Evolutionary conservation across 768 basidiomycete genomes (phyloP).

Genomic region (Rubroboletus pulcherrimus): DNA sequence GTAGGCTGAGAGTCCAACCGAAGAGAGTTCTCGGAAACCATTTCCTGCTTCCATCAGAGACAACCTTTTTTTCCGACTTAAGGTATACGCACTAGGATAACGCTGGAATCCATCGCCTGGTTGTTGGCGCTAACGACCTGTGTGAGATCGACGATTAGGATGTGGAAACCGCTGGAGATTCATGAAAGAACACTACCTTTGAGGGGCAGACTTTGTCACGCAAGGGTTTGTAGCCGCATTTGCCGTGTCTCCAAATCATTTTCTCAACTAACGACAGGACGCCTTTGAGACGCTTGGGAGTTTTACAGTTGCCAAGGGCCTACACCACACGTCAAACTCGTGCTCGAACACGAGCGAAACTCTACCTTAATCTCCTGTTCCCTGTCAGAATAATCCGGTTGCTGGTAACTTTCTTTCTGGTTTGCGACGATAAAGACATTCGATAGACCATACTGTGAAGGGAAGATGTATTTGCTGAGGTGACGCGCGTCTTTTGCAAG

Average conservation of each 20-base stretch:
- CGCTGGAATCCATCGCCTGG: slow-evolving; percentile 50
- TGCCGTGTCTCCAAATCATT: slow-evolving; percentile 62
- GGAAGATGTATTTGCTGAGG: slow-evolving; percentile 81
- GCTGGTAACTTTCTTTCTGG: slow-evolving; percentile 30
- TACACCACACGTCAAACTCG: slow-evolving; percentile 7
- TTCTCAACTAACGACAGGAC: slow-evolving; percentile 53
- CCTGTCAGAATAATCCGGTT: slow-evolving; percentile 55
- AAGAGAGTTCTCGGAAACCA: slow-evolving; percentile 67
- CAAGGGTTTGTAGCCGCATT: slow-evolving; percentile 67
- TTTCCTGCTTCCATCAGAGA: slow-evolving; percentile 46
- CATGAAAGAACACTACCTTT: slow-evolving; percentile 46
- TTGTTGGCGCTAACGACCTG: slow-evolving; percentile 41
- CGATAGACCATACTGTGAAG: slow-evolving; percentile 67
- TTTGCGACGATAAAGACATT: slow-evolving; percentile 48
- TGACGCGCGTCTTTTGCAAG: slow-evolving; percentile 54
- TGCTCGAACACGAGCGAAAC: not conserved
- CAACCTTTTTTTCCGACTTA: not conserved
- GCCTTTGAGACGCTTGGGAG: slow-evolving; percentile 67
- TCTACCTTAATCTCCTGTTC: slow-evolving; percentile 68
- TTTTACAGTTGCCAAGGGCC: slow-evolving; percentile 52
- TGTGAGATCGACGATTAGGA: not conserved
- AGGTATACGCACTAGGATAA: slow-evolving; percentile 52
- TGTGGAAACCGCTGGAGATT: not conserved
- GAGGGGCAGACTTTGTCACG: slow-evolving; percentile 69
- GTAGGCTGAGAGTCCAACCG: slow-evolving; percentile 53